Percentiles rank a stretch among this genome's conserved stretches.
phyloP scores from a whole-genome alignment of 2,329 filamentous ascomycete species.

The Phyllosticta paracitricarpa region DNA sequence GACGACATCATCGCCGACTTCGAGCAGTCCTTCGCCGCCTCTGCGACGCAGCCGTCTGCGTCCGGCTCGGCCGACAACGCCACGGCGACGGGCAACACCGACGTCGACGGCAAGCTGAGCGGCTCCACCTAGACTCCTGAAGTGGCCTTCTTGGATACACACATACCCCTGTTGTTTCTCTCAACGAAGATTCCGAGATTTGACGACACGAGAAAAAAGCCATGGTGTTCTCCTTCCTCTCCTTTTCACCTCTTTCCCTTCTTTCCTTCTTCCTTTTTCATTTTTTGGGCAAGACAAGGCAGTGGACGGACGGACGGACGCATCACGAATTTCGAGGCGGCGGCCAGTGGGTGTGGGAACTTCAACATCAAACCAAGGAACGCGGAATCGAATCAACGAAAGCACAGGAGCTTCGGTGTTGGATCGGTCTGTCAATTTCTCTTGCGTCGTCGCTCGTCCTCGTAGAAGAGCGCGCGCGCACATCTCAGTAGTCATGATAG shows the following conservation, averaged over 20 bases:
- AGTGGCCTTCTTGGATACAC: background rate
- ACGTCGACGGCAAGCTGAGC: conserved; percentile 16
- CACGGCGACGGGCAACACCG: conserved; percentile 20
- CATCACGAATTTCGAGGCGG: too few species aligned
- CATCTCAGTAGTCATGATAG: too few species aligned
- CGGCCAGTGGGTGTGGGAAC: background rate
- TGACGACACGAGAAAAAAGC: background rate
- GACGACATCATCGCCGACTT: conserved; percentile 97
- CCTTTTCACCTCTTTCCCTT: too few species aligned
- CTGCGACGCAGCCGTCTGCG: conserved; percentile 34
- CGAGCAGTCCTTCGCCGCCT: conserved; percentile 70
- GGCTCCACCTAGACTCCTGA: conserved; percentile 1
- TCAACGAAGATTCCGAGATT: background rate
- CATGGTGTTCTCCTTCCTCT: background rate
- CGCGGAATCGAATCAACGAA: background rate
- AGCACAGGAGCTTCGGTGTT: background rate
- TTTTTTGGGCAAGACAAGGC: background rate
- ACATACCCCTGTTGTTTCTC: background rate
- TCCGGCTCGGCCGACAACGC: conserved; percentile 25
- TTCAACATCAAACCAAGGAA: background rate
- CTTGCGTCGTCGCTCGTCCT: background rate
- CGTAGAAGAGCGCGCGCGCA: too few species aligned
- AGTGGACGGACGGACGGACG: too few species aligned
- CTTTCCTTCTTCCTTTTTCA: too few species aligned
- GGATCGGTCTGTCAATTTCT: background rate